phyloP scores from a whole-genome alignment of 371 early-diverging fungal genomes.

The Ordospora colligata region DNA sequence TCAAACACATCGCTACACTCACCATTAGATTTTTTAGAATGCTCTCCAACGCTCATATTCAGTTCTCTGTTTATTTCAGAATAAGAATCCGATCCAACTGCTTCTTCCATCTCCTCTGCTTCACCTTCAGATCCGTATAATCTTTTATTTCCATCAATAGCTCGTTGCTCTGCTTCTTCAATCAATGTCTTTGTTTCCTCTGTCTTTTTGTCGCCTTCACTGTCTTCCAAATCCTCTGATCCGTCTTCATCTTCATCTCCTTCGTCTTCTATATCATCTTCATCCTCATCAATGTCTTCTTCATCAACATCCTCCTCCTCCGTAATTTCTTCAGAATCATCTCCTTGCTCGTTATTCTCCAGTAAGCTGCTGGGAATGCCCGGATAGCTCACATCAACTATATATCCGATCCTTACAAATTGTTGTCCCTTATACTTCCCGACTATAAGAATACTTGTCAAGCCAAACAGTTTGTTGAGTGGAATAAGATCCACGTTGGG shows the following conservation, averaged over 20 bases:
- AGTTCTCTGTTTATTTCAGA: constrained; percentile 29
- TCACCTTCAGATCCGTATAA: not conserved
- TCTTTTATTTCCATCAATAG: constrained; percentile 5
- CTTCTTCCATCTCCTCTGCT: constrained; percentile 28
- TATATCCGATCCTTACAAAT: constrained; percentile 57
- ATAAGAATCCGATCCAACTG: constrained; percentile 7
- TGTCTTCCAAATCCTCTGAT: constrained; percentile 63
- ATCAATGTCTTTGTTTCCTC: constrained; percentile 1
- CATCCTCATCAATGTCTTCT: constrained; percentile 15
- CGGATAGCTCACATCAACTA: constrained; percentile 59
- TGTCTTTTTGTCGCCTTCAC: constrained; percentile 12
- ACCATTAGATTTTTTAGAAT: not conserved
- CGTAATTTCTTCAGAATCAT: constrained; percentile 33
- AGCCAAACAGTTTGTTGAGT: constrained; percentile 49
- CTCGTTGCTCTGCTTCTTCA: constrained; percentile 23
- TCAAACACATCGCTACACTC: constrained; percentile 29
- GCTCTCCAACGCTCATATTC: constrained; percentile 17
- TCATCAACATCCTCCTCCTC: constrained; percentile 21
- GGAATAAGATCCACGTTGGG: constrained; percentile 47
- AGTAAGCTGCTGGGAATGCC: constrained; percentile 42
- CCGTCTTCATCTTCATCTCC: constrained; percentile 62
- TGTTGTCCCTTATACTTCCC: constrained; percentile 39
- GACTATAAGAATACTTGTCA: constrained; percentile 50
- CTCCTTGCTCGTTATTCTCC: not conserved
- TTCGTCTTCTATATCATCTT: constrained; percentile 50